A percentile compares a stretch with the other conserved stretches of the same genome.
phyloP scores from a whole-genome alignment of 2,329 filamentous ascomycete genomes.

The Alternaria sp. region DNA sequence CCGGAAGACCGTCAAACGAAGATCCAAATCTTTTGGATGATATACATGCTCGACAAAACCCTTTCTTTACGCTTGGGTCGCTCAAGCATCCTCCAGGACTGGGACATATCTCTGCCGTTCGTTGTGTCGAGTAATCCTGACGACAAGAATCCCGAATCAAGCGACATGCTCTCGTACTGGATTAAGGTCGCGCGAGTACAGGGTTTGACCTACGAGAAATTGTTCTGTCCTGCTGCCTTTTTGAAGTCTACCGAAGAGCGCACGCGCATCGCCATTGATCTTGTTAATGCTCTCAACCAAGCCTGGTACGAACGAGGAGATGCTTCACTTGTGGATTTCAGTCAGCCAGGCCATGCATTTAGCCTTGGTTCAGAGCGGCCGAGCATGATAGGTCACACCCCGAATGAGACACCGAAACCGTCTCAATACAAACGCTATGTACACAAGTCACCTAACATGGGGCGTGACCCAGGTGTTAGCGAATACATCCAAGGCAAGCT shows the following conservation, averaged over 20 bases:
- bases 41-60: slow-evolving; percentile 51
- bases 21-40: slow-evolving; percentile 48
- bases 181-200: slow-evolving; percentile 46
- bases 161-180: slow-evolving; percentile 43
- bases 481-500: slow-evolving; percentile 26
- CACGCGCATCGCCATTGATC: slow-evolving; percentile 33
- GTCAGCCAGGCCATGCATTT: background rate
- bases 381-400: slow-evolving; percentile 16
- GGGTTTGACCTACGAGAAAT: slow-evolving; percentile 47
- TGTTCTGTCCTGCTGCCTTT: slow-evolving; percentile 50
- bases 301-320: slow-evolving; percentile 42
- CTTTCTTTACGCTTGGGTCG: slow-evolving; percentile 50
- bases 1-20: slow-evolving; percentile 40
- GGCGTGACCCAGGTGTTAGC: slow-evolving; percentile 1
- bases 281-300: slow-evolving; percentile 39
- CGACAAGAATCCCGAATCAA: slow-evolving; percentile 19
- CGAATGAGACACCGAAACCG: slow-evolving; percentile 37
- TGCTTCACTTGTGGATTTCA: slow-evolving; percentile 23
- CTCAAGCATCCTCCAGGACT: slow-evolving; percentile 50
- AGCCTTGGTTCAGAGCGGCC: slow-evolving; percentile 1
- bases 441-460: slow-evolving; percentile 5
- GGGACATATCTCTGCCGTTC: slow-evolving; percentile 47
- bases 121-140: slow-evolving; percentile 14
- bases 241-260: slow-evolving; percentile 36
- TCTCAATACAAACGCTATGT: slow-evolving; percentile 28